These are phyloP conservation scores for Lecanicillium sp. DNA, from an alignment of 2,329 filamentous ascomycete species.

Conservation along the genomic window DNA sequence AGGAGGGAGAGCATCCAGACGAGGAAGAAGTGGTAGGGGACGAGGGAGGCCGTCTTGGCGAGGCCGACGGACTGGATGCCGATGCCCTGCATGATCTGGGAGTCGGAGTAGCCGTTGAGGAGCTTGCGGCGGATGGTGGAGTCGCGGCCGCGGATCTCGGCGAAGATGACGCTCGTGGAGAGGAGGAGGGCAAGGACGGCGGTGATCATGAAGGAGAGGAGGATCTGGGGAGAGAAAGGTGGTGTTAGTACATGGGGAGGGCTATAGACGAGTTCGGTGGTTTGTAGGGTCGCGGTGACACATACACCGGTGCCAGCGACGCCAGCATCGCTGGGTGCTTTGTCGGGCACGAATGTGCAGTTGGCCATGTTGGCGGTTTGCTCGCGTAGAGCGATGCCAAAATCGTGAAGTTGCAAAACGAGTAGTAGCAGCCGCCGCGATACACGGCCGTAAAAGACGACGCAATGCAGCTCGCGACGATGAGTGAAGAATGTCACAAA, in stretches of 20 bases:
- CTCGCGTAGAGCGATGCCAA: no score
- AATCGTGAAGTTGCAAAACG: no score
- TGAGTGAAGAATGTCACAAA: no score
- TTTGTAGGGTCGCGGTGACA: no score
- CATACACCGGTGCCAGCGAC: slow-evolving; percentile 52
- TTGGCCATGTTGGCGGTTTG: slow-evolving; percentile 20
- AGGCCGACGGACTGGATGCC: slow-evolving; percentile 61
- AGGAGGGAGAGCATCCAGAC: slow-evolving; percentile 63
- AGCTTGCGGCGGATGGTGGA: slow-evolving; percentile 56
- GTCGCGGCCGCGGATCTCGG: slow-evolving; percentile 42
- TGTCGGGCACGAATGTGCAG: slow-evolving; percentile 38
- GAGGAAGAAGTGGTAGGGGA: slow-evolving; percentile 65
- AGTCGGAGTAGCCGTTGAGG: slow-evolving; percentile 59
- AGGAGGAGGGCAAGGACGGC: slow-evolving; percentile 51
- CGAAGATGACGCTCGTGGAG: slow-evolving; percentile 50
- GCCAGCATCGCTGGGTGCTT: slow-evolving; percentile 46
- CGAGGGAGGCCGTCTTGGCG: slow-evolving; percentile 50
- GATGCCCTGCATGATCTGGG: slow-evolving; percentile 63
- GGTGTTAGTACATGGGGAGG: background rate
- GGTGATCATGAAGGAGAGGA: slow-evolving; percentile 62
- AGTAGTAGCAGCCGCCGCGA: no score
- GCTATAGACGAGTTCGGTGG: no score
- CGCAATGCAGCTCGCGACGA: no score
- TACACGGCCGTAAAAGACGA: no score
- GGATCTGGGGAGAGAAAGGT: slow-evolving; percentile 35